These are phyloP conservation scores for apple (Malus domestica) DNA, from an alignment of 306 rosid species.

Conservation along the genomic window ASM211411v1 NC_041793.1:38671001-38671500, in stretches of 20 bases:
- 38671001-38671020: not conserved
- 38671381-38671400: not conserved
- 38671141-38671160: not conserved
- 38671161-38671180: not conserved
- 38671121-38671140: not conserved
- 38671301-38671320: not conserved
- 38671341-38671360: not conserved
- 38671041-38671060: not conserved
- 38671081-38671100: not conserved
- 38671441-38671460: not conserved
- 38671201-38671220: conserved; percentile 1
- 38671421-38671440: not conserved
- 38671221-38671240: not conserved
- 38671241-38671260: not conserved
- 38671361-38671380: not conserved
- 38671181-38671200: not conserved
- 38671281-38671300: not conserved
- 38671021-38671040: not conserved
- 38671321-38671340: not conserved
- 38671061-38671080: not conserved
- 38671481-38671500: not conserved
- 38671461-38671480: not conserved
- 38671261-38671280: not conserved
- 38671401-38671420: not conserved
- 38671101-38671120: not conserved